These are phyloP conservation scores for Argentina anserina DNA, from an alignment of 306 rosid genomes.

Conservation along the genomic window DNA sequence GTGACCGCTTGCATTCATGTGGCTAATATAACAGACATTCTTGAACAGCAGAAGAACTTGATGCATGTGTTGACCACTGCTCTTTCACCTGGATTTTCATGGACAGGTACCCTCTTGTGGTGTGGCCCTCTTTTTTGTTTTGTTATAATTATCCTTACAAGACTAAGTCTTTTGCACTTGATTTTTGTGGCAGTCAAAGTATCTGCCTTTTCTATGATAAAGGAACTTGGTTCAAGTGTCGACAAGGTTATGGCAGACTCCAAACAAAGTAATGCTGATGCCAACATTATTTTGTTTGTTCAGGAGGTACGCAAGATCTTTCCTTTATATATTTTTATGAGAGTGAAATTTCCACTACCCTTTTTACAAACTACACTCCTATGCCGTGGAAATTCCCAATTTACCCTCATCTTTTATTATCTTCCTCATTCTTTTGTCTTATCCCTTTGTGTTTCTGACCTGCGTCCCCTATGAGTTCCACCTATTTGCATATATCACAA, in stretches of 20 bases:
- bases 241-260: slow-evolving; percentile 41
- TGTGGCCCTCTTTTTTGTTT: slow-evolving; percentile 10
- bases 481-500: no score
- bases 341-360: no score
- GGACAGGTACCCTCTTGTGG: slow-evolving; percentile 64
- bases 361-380: no score
- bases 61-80: slow-evolving; percentile 45
- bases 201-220: slow-evolving; percentile 53
- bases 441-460: no score
- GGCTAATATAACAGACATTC: slow-evolving; percentile 62
- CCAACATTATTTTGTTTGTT: slow-evolving; percentile 42
- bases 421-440: no score
- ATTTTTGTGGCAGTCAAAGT: slow-evolving; percentile 67
- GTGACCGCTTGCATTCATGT: slow-evolving; percentile 76
- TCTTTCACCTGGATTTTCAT: slow-evolving; percentile 61
- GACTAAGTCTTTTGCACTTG: slow-evolving; percentile 12
- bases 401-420: no score
- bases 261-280: slow-evolving; percentile 32
- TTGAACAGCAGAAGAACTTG: slow-evolving; percentile 63
- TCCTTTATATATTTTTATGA: not conserved
- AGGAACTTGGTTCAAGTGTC: slow-evolving; percentile 74
- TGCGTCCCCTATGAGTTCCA: no score
- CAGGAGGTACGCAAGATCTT: slow-evolving; percentile 55
- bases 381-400: no score
- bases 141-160: not conserved